Evolutionary conservation across 2,329 filamentous ascomycete species (phyloP).

Genomic region (Nemania abortiva): DNA sequence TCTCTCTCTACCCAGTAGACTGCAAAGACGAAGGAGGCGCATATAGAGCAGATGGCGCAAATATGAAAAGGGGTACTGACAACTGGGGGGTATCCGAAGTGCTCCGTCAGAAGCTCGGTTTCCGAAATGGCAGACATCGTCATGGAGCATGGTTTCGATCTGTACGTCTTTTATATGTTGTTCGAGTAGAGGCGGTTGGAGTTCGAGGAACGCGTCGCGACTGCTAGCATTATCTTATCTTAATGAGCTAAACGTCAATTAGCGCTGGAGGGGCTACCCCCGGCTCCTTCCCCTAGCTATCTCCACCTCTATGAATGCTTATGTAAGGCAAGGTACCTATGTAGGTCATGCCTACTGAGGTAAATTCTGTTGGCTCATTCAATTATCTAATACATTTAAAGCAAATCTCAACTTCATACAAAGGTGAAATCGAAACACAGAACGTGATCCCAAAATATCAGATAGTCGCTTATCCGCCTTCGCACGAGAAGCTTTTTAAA

Average conservation of each 20-base stretch:
- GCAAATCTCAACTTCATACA: too few species aligned
- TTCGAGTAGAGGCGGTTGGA: slow-evolving; percentile 1
- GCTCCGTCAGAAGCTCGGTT: slow-evolving; percentile 86
- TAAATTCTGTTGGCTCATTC: too few species aligned
- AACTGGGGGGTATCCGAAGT: slow-evolving; percentile 93
- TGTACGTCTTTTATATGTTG: slow-evolving; percentile 14
- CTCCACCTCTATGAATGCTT: too few species aligned
- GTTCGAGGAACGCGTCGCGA: slow-evolving; percentile 38
- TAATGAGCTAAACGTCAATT: slow-evolving; percentile 45
- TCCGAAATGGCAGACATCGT: slow-evolving; percentile 56
- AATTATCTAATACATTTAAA: background rate
- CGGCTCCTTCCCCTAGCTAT: background rate
- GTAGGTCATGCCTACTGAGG: too few species aligned
- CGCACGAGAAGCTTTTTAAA: too few species aligned
- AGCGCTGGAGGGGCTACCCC: slow-evolving; percentile 42
- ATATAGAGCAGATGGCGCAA: background rate
- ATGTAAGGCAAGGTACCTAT: too few species aligned
- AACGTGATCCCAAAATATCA: too few species aligned
- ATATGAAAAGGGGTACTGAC: slow-evolving; percentile 63
- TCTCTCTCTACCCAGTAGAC: too few species aligned
- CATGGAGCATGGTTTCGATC: slow-evolving; percentile 49
- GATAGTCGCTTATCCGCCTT: too few species aligned
- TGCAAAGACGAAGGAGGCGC: too few species aligned
- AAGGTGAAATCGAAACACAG: too few species aligned
- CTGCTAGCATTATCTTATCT: slow-evolving; percentile 8